phyloP scores from a whole-genome alignment of 2,329 filamentous ascomycete species.

The Thelonectria olida region DNA sequence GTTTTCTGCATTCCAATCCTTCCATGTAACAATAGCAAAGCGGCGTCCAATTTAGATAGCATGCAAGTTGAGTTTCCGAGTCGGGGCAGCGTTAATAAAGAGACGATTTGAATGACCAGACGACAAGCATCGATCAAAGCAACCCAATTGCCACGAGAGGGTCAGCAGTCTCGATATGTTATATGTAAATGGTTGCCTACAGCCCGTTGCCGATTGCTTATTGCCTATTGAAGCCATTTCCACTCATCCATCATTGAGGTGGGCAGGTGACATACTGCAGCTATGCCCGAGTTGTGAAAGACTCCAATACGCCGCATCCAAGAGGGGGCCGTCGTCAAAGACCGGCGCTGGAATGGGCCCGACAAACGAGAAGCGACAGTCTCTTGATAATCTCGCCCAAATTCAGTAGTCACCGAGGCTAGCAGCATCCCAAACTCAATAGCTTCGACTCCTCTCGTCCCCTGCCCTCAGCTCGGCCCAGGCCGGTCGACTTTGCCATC shows the following conservation, averaged over 20 bases:
- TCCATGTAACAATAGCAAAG: constrained; percentile 3
- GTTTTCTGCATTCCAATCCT: background rate
- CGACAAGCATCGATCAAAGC: background rate
- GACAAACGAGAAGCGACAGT: background rate
- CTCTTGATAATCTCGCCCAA: background rate
- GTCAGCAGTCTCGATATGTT: background rate
- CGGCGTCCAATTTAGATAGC: background rate
- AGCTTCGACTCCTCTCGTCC: background rate
- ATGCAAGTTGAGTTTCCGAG: background rate
- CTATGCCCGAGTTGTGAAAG: background rate
- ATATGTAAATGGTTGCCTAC: background rate
- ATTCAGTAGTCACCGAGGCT: background rate
- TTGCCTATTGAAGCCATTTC: background rate
- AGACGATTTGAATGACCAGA: background rate
- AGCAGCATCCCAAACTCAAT: background rate
- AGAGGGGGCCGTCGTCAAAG: too few relatives aligned
- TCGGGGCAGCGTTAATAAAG: background rate
- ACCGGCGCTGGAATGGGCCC: background rate
- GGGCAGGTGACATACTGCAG: background rate
- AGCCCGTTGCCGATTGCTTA: too few relatives aligned
- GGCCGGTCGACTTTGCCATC: background rate
- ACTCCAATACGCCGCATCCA: too few relatives aligned
- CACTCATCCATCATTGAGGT: background rate
- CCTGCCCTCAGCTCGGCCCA: background rate
- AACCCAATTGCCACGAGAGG: background rate